Conservation (phyloP, 768 basidiomycete genomes). For the Pleurotus platypus region DNA sequence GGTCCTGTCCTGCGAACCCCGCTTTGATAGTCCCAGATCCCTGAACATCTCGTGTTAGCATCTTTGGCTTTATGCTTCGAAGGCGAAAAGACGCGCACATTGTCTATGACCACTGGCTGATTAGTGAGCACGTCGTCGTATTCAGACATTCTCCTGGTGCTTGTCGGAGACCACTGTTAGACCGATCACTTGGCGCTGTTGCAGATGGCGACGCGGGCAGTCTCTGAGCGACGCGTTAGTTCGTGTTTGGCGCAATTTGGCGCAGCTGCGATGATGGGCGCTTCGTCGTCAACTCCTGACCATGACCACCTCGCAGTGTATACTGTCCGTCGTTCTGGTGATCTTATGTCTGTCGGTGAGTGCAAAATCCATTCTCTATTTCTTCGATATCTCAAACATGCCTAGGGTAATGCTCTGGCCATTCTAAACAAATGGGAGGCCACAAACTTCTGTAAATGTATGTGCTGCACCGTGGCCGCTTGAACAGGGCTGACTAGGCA, state of each 20-base stretch:
- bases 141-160: slow-evolving; percentile 70
- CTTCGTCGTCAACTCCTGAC: slow-evolving; percentile 7
- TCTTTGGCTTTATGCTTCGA: no score
- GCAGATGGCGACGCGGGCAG: neutral
- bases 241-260: neutral
- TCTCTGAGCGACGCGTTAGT: neutral
- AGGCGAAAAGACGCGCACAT: slow-evolving; percentile 51
- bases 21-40: slow-evolving; percentile 99
- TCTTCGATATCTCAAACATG: no score
- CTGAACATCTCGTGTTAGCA: slow-evolving; percentile 39
- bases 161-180: neutral
- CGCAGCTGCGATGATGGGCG: neutral
- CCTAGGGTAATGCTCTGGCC: slow-evolving; percentile 31
- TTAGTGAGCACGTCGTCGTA: slow-evolving; percentile 95
- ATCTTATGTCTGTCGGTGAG: neutral
- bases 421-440: slow-evolving; percentile 78
- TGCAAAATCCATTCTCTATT: neutral
- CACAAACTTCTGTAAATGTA: slow-evolving; percentile 90
- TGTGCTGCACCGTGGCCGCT: slow-evolving; percentile 12
- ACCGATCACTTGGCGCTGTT: neutral
- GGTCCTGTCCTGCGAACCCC: slow-evolving; percentile 98
- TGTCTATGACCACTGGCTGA: slow-evolving; percentile 99
- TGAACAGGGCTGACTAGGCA: slow-evolving; percentile 2
- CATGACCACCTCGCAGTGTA: slow-evolving; percentile 16
- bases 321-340: slow-evolving; percentile 15